phyloP scores from a whole-genome alignment of 2,329 filamentous ascomycete species.

The Sordariomycetes sp. region DNA sequence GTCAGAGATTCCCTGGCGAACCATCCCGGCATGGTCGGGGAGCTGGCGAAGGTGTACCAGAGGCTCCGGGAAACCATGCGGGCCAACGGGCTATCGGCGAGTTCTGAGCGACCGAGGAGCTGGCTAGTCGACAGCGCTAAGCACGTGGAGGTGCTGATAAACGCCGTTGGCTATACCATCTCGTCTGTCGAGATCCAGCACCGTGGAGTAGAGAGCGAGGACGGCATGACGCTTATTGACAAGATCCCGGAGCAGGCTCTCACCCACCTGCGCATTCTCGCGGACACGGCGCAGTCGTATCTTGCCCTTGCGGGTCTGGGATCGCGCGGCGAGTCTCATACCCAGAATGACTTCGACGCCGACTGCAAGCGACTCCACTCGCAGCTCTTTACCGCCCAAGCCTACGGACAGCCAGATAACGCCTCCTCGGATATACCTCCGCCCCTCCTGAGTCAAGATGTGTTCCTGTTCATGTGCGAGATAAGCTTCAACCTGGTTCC shows the following conservation, averaged over 20 bases:
- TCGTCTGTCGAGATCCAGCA: slow-evolving; percentile 86
- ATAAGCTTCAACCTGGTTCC: slow-evolving; percentile 60
- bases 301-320: slow-evolving; percentile 64
- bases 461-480: slow-evolving; percentile 74
- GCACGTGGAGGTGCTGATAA: slow-evolving; percentile 50
- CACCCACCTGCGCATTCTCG: slow-evolving; percentile 77
- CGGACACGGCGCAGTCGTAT: slow-evolving; percentile 82
- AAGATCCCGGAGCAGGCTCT: slow-evolving; percentile 76
- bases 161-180: slow-evolving; percentile 72
- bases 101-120: slow-evolving; percentile 18
- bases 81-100: slow-evolving; percentile 39
- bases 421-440: slow-evolving; percentile 7
- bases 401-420: slow-evolving; percentile 21
- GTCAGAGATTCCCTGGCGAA: slow-evolving; percentile 15
- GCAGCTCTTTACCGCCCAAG: slow-evolving; percentile 60
- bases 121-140: slow-evolving; percentile 20
- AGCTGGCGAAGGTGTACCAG: slow-evolving; percentile 50
- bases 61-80: slow-evolving; percentile 48
- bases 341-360: slow-evolving; percentile 54
- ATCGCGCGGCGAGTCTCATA: slow-evolving; percentile 45
- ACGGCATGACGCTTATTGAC: slow-evolving; percentile 66
- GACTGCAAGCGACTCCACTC: slow-evolving; percentile 64
- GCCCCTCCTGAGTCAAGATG: slow-evolving; percentile 57
- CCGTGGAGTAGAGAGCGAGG: slow-evolving; percentile 66
- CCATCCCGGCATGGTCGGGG: slow-evolving; percentile 27